Evolutionary conservation across 805 yeast species (phyloP), one percentile per base, ranked within the genome.

Genomic region (Millerozyma miso): DNA sequence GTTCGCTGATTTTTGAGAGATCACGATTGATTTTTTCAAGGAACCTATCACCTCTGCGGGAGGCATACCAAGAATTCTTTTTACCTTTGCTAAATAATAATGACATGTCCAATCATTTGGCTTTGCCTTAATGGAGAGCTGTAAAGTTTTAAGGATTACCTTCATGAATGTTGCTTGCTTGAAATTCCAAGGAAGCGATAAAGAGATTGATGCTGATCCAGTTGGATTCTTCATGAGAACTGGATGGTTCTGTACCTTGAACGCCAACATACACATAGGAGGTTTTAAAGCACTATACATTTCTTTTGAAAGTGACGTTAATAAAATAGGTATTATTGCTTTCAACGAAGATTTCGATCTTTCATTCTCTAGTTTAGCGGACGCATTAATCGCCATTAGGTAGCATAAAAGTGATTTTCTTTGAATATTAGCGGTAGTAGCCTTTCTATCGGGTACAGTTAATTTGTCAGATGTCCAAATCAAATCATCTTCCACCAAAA

Each of bases 391-490:
- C 0, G 95, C 89, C 86, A 85, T 83, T 17, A 82, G 56, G 51
- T 83, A 88, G 47, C 95, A 83, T 2, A 88, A 51, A 1, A 91
- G 60, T 0, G 96, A 73, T 52, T 76, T 83, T 44, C 84, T 73
- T 59, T 88, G 96, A 3, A 77, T 56, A 4, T 73, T 62, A 0
- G 89, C 88, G 0, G 88, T 83, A 0, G 64, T 59, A 3, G 64
- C 63, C 53, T 83, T 83, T 47, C 81, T 73, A 4, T 85, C 93
- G 0, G 71, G 55, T 0, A 76, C 70, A 40, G 82, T 82, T 31
- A 88, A 63, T 54, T 85, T 85, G 53, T 90, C 97, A 0, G 96
- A 81, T 1, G 91, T 85, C 95, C 96, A 88, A n/a, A 87, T 80
- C 43, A 93, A 63, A 49, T 88, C 96, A 59, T 89, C 96, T 50